A percentile compares a stretch with the other conserved stretches of the same genome.
These are phyloP conservation scores for Chlamydomonas reinhardtii DNA, from an alignment of 163 green algal species.

Conservation along the genomic window DNA sequence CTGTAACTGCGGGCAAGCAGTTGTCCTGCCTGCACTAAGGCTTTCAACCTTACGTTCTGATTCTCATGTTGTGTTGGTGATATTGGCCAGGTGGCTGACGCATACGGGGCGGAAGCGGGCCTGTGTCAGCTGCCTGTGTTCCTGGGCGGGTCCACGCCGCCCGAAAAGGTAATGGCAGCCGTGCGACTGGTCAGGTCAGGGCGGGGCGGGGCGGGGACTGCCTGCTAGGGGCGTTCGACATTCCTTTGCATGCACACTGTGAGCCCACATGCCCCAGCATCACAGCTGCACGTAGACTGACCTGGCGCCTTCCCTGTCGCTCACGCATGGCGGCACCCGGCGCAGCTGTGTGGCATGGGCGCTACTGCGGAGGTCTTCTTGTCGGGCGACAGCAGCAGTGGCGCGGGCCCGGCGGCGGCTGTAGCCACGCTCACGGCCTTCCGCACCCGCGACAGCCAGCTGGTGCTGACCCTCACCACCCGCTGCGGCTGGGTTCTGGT, in stretches of 20 bases:
- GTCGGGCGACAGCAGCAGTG: neutral
- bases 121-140: constrained; percentile 24
- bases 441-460: neutral
- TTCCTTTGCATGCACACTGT: too few species aligned
- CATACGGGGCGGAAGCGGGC: neutral
- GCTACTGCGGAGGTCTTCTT: neutral
- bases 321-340: neutral
- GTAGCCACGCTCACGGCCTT: constrained; percentile 17
- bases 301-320: too few species aligned
- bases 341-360: constrained; percentile 36
- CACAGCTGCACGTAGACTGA: too few species aligned
- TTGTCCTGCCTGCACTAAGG: too few species aligned
- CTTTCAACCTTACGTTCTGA: too few species aligned
- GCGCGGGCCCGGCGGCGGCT: neutral
- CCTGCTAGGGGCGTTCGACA: too few species aligned
- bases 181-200: too few species aligned
- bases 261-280: too few species aligned
- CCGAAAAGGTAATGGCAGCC: too few species aligned
- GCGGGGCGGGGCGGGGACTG: too few species aligned
- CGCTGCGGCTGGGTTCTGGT: constrained; percentile 33
- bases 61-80: too few species aligned
- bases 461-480: constrained; percentile 13
- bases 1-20: too few species aligned
- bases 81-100: constrained; percentile 15
- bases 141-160: neutral